These are phyloP conservation scores for Pseudocercospora eumusae DNA, from an alignment of 2,329 filamentous ascomycete genomes.

Conservation along the genomic window DNA sequence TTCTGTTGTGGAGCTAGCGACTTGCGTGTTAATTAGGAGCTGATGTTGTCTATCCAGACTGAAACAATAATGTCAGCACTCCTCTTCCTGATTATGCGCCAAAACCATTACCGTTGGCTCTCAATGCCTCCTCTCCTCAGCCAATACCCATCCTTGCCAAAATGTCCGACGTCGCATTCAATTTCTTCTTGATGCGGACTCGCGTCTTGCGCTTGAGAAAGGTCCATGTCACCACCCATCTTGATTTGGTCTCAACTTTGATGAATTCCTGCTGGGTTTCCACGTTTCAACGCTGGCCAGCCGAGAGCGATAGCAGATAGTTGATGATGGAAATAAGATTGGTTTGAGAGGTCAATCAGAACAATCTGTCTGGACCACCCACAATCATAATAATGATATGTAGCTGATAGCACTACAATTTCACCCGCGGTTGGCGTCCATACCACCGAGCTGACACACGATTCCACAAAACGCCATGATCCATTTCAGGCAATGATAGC, in stretches of 20 bases:
- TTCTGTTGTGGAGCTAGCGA: not conserved
- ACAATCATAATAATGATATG: not conserved
- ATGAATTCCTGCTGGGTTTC: not conserved
- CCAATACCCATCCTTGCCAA: slow-evolving; percentile 11
- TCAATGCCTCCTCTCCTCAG: not conserved
- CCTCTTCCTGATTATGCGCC: not conserved
- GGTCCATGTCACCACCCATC: slow-evolving; percentile 3
- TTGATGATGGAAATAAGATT: not conserved
- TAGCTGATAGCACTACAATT: not conserved
- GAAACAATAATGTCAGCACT: not conserved
- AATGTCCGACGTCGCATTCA: not conserved
- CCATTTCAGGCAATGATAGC: not conserved
- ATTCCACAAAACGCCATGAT: not conserved
- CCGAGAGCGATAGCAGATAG: not conserved
- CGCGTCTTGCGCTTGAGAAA: not conserved
- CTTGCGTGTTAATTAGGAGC: slow-evolving; percentile 1
- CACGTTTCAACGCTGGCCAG: not conserved
- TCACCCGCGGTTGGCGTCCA: not conserved
- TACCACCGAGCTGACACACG: not conserved
- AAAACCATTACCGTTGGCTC: not conserved
- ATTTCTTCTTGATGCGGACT: not conserved
- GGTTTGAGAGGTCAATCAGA: not conserved
- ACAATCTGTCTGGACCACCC: not conserved
- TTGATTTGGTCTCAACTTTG: not conserved
- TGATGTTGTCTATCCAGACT: slow-evolving; percentile 10